These are phyloP conservation scores for Candolleomyces aberdarensis DNA, from an alignment of 768 basidiomycete genomes.

Conservation along the genomic window DNA sequence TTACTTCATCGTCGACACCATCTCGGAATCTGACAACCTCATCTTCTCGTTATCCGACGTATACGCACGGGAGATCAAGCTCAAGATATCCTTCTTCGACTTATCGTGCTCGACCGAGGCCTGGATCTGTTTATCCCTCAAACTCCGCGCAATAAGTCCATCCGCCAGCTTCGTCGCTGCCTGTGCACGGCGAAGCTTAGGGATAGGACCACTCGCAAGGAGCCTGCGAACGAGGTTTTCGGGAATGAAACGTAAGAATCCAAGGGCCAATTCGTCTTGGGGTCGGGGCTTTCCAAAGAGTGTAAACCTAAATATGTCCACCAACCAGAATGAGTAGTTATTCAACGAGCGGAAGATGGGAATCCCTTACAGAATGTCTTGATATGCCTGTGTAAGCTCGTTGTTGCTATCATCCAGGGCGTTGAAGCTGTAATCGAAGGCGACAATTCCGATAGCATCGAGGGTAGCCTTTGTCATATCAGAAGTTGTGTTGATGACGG, in stretches of 20 bases:
- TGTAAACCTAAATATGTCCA: constrained; percentile 20
- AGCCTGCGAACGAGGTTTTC: constrained; percentile 26
- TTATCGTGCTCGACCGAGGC: constrained; percentile 32
- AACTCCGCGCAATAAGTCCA: constrained; percentile 1
- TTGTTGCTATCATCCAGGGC: constrained; percentile 35
- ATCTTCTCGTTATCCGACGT: constrained; percentile 38
- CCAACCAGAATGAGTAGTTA: neutral
- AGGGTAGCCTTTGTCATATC: constrained; percentile 46
- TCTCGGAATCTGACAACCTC: constrained; percentile 44
- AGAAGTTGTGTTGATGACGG: constrained; percentile 29
- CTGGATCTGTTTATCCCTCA: constrained; percentile 8
- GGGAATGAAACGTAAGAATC: constrained; percentile 28
- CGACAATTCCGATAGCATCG: constrained; percentile 50
- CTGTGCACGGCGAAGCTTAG: constrained; percentile 27
- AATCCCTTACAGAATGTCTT: constrained; percentile 31
- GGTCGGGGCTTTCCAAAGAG: constrained; percentile 30
- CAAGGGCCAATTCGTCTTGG: constrained; percentile 26
- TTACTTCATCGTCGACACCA: constrained; percentile 50
- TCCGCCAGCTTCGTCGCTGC: constrained; percentile 28
- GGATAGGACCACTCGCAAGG: constrained; percentile 20
- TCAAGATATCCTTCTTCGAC: neutral
- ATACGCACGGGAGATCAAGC: constrained; percentile 34
- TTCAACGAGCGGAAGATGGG: neutral
- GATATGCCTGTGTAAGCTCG: constrained; percentile 33
- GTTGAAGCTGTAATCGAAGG: constrained; percentile 49